Conservation (phyloP, 306 rosid genomes). For the Alnus rubra region DNA sequence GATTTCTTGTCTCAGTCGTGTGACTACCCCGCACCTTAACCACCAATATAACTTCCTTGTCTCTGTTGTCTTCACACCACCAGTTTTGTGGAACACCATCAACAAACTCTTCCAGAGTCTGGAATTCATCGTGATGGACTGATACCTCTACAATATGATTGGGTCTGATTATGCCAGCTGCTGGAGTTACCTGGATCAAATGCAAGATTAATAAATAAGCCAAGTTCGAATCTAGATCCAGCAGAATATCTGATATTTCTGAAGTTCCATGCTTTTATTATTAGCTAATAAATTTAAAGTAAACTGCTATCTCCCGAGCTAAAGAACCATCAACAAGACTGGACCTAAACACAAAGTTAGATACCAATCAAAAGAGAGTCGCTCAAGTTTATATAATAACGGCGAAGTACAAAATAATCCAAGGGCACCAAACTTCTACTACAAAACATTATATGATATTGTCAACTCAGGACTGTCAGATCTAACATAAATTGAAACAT, state of each 20-base stretch:
- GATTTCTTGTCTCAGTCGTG: conserved; percentile 53
- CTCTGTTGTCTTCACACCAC: conserved; percentile 93
- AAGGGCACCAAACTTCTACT: neutral
- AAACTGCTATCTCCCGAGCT: neutral
- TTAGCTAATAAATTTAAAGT: neutral
- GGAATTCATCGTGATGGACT: conserved; percentile 84
- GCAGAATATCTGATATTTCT: neutral
- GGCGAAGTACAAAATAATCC: neutral
- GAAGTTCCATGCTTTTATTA: neutral
- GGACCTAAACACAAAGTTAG: neutral
- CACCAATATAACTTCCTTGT: conserved; percentile 73
- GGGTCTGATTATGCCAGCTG: conserved; percentile 76
- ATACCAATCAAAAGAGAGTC: neutral
- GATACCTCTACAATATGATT: conserved; percentile 77
- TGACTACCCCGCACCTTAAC: conserved; percentile 72
- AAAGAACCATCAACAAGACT: neutral
- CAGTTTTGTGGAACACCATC: conserved; percentile 77
- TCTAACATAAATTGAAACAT: neutral
- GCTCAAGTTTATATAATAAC: neutral
- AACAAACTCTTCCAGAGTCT: conserved; percentile 72
- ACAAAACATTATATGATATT: neutral
- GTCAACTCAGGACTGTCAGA: neutral
- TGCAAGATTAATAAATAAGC: conserved; percentile 6
- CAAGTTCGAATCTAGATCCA: neutral
- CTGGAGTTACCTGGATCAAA: conserved; percentile 76